phyloP scores from a whole-genome alignment of 1,284 basidiomycete genomes.

The Bondarzewia mesenterica region DNA sequence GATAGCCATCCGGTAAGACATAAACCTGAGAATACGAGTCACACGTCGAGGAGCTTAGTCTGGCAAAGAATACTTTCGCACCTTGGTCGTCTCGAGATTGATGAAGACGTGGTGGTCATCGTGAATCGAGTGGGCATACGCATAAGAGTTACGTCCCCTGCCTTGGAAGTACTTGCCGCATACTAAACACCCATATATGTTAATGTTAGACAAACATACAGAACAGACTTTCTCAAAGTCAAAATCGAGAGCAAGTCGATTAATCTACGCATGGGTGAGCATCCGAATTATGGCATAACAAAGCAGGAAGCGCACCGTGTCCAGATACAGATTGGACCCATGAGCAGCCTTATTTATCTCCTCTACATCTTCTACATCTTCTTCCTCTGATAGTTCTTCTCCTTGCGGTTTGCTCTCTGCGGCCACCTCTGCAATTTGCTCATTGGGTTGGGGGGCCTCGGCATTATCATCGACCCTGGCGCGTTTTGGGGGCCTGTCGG shows the following conservation, averaged over 20 bases:
- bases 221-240: conserved; percentile 99
- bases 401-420: neutral
- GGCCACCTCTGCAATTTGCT: neutral
- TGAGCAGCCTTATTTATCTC: conserved; percentile 37
- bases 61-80: conserved; percentile 24
- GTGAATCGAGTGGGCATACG: conserved; percentile 95
- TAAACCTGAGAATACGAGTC: conserved; percentile 62
- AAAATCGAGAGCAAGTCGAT: conserved; percentile 87
- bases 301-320: conserved; percentile 63
- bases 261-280: conserved; percentile 43
- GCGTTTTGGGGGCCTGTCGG: conserved; percentile 34
- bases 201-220: conserved; percentile 92
- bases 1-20: conserved; percentile 96
- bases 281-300: conserved; percentile 1
- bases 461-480: conserved; percentile 22
- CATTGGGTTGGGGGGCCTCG: neutral
- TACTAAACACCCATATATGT: conserved; percentile 96
- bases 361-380: conserved; percentile 37
- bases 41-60: conserved; percentile 1
- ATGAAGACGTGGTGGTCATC: conserved; percentile 99
- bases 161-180: conserved; percentile 99
- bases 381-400: conserved; percentile 2
- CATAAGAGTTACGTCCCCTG: conserved; percentile 86
- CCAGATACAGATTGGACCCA: conserved; percentile 88
- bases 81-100: conserved; percentile 89